Conservation (phyloP, 495 filamentous ascomycete genomes). For the Pseudevernia furfuracea region DNA sequence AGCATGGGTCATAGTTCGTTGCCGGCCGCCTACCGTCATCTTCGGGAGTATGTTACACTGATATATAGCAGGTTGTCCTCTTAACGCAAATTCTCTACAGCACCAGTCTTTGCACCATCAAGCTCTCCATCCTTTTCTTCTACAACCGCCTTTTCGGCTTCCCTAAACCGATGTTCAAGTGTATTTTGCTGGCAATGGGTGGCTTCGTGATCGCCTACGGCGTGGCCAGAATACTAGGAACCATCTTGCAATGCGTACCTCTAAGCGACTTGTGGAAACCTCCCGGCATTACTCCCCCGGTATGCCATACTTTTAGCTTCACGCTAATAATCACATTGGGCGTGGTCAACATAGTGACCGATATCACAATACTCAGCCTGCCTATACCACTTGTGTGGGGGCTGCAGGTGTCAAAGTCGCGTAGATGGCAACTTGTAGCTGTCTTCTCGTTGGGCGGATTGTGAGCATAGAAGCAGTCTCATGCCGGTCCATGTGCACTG, state of each 20-base stretch:
- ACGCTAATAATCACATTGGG: background rate
- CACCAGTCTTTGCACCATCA: background rate
- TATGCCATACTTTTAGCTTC: background rate
- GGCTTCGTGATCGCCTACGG: background rate
- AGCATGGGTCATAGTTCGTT: background rate
- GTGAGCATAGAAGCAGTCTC: background rate
- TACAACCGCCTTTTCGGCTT: constrained; percentile 3
- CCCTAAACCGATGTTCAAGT: background rate
- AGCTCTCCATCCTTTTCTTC: constrained; percentile 4
- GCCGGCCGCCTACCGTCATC: background rate
- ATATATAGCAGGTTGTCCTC: background rate
- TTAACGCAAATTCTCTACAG: background rate
- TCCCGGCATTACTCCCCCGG: background rate
- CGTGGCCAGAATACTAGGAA: background rate
- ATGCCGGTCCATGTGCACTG: background rate
- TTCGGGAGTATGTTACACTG: background rate
- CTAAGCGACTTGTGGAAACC: background rate
- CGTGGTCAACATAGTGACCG: constrained; percentile 16
- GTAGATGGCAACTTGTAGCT: background rate
- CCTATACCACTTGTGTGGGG: constrained; percentile 29
- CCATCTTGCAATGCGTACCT: background rate
- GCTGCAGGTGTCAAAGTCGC: constrained; percentile 17
- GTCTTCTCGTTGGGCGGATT: constrained; percentile 5
- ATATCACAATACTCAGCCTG: constrained; percentile 28
- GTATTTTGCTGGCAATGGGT: background rate